Base-by-base conservation (phyloP, 768 basidiomycete species). In the Collybia sp. region DNA sequence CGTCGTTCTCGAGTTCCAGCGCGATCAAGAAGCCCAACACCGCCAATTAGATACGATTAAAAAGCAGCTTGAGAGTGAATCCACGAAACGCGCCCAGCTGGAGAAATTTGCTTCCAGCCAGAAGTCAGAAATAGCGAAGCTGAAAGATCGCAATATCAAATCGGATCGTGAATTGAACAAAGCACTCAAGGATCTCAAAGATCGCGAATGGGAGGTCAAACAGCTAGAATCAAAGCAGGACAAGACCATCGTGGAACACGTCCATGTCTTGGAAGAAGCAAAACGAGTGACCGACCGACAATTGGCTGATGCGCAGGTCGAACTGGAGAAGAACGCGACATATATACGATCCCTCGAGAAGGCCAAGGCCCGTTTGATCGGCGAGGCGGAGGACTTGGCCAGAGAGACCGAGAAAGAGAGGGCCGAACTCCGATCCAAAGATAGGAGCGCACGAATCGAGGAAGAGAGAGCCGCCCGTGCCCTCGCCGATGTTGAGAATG, bases 161-260 rank as follows among this genome's bases (percentile, higher is more conserved):
- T 77, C 82, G 56, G 88, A 95, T 49, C 74, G 82, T 10, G 92
- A 92, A 12, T 71, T 94, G 32, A 85, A 86, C 57, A 87, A 90
- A 58, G 80, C 84, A 9, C 70, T 88, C n/a, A 75, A 77, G 6
- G 90, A 94, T 48, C 69, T 95, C 40, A 85, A 89, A 59, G 75
- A 73, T 36, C 81, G 85, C 40, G 90, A 96, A 55, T 86, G 84
- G 79, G 89, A 94, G 46, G 78, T 91, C 52, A 88, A 83, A 53
- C 87, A 94, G 52, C 68, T 97, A 8, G 83, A 88, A 43, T 85
- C 88, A 2, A 82, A 78, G 59, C 88, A 96, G 59, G 92, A 97
- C 71, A 97, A 94, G 70, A 96, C 90, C n/a, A 94, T 96, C 48
- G 93, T 98, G 37, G 94, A 98, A 64, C 95, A 98, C 58, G 91